Base-by-base conservation (phyloP, 192 early-diverging fungal species). In the Hyaloraphidium curvatum region DNA sequence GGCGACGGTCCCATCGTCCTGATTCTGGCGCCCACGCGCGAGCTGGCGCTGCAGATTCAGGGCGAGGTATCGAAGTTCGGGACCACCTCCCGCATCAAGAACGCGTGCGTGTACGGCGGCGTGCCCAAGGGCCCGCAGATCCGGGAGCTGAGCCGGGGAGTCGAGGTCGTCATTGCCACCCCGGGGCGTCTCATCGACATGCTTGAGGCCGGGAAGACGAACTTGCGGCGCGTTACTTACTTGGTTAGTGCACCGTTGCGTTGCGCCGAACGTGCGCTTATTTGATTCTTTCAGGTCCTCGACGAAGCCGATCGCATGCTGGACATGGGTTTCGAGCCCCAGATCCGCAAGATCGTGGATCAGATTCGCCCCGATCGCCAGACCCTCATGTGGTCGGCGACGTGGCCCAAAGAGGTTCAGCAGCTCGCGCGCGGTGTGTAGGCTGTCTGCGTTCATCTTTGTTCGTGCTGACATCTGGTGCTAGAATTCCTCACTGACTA, bases 321-420 rank as follows among this genome's bases (percentile, higher is more conserved):
- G 62, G 93, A 94, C 62, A 96, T 96, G 91, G 93, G 93, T 50
- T 97, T 97, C 62, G 94, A 93, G 71, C 72, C 78, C 11, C 81
- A 89, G 59, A 88, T 98, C 53, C 75, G 94, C 39, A 66, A 77
- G 39, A 87, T 98, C 54, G 88, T 98, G 9, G 87, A 90, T 52
- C 90, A 90, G 65, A 94, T 95, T 66, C 79, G 91, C 2, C 92
- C 91, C 29, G 92, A 98, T 57, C 74, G 95, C 55, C 95, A 98
- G 65, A 98, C 92, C 19, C 77, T 98, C 40, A 91, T 98, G 88
- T 98, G 91, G 89, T 89, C 86, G 63, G 95, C 95, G 7, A 98
- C 95, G 2, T 98, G 92, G 92, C 95, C 95, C 28, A 92, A 91
- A 69, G 83, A 88, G 41, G 91, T 98, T 5, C 85, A 95, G 61